Percentiles rank a stretch among this genome's conserved stretches.
These are phyloP conservation scores for Lasiodiplodia citricola DNA, from an alignment of 2,329 filamentous ascomycete species.

Conservation along the genomic window DNA sequence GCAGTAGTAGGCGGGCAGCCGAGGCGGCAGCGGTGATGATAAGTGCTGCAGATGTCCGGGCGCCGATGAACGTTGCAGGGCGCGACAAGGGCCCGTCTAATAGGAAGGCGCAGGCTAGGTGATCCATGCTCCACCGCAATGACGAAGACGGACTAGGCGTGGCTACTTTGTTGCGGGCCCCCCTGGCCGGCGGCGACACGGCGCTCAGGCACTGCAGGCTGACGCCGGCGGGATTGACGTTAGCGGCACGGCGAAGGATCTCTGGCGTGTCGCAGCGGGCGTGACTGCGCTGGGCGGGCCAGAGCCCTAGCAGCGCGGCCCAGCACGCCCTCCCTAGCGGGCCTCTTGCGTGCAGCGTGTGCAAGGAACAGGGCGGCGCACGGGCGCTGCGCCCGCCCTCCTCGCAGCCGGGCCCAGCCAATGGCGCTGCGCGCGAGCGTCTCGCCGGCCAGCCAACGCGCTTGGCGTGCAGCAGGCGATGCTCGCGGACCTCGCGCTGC, in stretches of 20 bases:
- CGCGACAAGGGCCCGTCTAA: slow-evolving; percentile 27
- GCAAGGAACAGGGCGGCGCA: slow-evolving; percentile 21
- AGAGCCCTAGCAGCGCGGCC: slow-evolving; percentile 20
- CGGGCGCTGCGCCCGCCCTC: background rate
- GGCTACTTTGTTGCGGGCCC: slow-evolving; percentile 23
- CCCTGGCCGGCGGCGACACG: slow-evolving; percentile 23
- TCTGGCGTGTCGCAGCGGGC: slow-evolving; percentile 13
- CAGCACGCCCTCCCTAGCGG: slow-evolving; percentile 10
- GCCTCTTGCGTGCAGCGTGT: slow-evolving; percentile 21
- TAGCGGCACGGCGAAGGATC: slow-evolving; percentile 25
- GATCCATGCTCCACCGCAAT: slow-evolving; percentile 21
- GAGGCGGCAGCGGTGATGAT: slow-evolving; percentile 26
- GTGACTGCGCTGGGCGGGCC: slow-evolving; percentile 20
- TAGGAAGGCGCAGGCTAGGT: slow-evolving; percentile 28
- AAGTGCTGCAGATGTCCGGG: slow-evolving; percentile 25
- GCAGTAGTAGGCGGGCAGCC: slow-evolving; percentile 20
- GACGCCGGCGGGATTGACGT: slow-evolving; percentile 22
- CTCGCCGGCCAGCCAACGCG: slow-evolving; percentile 16
- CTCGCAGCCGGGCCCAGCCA: background rate
- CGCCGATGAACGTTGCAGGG: slow-evolving; percentile 25
- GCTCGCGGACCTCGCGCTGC: slow-evolving; percentile 14
- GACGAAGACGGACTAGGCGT: slow-evolving; percentile 26
- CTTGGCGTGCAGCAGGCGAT: slow-evolving; percentile 20
- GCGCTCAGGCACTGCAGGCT: slow-evolving; percentile 24
- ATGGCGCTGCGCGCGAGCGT: slow-evolving; percentile 13